Evolutionary conservation across 768 basidiomycete genomes (phyloP), one percentile per base, ranked within the genome.

Genomic region (Calocera viscosa): DNA sequence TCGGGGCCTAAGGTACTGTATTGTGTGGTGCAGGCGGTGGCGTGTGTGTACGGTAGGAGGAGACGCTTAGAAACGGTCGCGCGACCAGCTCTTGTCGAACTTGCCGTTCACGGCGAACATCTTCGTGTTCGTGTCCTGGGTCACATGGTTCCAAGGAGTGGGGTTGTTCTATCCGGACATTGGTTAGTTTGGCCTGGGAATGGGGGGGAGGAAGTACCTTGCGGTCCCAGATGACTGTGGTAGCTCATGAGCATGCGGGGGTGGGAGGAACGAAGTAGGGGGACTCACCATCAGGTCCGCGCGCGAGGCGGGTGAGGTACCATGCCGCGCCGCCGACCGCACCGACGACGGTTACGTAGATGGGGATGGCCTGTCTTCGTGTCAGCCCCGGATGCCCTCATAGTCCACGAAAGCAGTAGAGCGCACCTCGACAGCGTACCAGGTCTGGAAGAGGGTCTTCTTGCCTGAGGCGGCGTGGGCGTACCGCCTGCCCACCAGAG

Each of bases 121-220:
- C 68, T 69, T 69, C 64, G 67, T 66, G 66, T 69, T 66, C 68
- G 67, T 66, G 66, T 69, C 67, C 49, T 67, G 63, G 65, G 67
- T 69, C 66, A 69, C 64, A 66, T 67, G 66, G 35, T 65, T 26
- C 68, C 68, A 69, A 38, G 68, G 68, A 22, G 49, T 41, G 24
- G 68, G 68, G 68, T 69, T 69, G 60, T 64, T 66, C 35, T 68
- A 34, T 33, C 33, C 47, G n/a, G n/a, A n/a, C n/a, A n/a, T n/a
- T n/a, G n/a, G n/a, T n/a, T n/a, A n/a, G n/a, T n/a, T n/a, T 38
- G 35, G 35, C 14, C 35, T 5, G 35, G 35, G 7, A 38, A 38
- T 38, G 35, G 7, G 35, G 35, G 35, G 35, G 14, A 38, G 5
- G 35, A 38, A 38, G 35, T 38, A 38, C 35, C 14, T 38, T 38